Conservation (phyloP, 2,329 filamentous ascomycete genomes). For the Niveomyces coronatus region DNA sequence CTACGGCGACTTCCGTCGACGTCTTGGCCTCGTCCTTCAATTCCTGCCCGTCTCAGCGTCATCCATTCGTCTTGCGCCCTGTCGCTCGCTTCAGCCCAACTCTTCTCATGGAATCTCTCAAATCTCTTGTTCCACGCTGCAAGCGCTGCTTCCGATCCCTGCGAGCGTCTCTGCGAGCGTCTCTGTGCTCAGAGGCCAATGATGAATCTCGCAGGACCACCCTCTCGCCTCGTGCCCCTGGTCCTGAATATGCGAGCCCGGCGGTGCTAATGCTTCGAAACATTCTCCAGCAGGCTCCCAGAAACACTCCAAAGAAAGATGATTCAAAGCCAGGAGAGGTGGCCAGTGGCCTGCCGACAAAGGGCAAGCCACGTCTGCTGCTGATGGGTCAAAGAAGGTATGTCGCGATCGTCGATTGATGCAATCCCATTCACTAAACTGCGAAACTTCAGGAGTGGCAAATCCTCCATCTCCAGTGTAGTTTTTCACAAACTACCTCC, state of each 20-base stretch:
- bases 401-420: neutral
- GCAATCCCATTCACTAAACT: neutral
- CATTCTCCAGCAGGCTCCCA: conserved; percentile 51
- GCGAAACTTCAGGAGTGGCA: conserved; percentile 72
- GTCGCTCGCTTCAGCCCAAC: neutral
- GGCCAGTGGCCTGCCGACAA: conserved; percentile 35
- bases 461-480: conserved; percentile 96
- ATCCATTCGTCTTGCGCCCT: neutral
- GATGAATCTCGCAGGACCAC: neutral
- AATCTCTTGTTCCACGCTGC: conserved; percentile 2
- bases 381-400: conserved; percentile 95
- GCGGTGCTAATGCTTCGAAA: conserved; percentile 54
- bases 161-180: neutral
- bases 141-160: conserved; percentile 1
- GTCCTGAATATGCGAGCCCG: conserved; percentile 29
- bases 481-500: conserved; percentile 98
- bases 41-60: neutral
- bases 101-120: neutral
- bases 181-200: no score
- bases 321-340: conserved; percentile 34
- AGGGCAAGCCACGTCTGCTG: conserved; percentile 72
- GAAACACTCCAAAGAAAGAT: conserved; percentile 40
- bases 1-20: neutral
- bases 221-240: neutral
- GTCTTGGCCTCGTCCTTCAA: neutral